Conservation (phyloP, 2,329 filamentous ascomycete species). For the Aspergillus floridensis region DNA sequence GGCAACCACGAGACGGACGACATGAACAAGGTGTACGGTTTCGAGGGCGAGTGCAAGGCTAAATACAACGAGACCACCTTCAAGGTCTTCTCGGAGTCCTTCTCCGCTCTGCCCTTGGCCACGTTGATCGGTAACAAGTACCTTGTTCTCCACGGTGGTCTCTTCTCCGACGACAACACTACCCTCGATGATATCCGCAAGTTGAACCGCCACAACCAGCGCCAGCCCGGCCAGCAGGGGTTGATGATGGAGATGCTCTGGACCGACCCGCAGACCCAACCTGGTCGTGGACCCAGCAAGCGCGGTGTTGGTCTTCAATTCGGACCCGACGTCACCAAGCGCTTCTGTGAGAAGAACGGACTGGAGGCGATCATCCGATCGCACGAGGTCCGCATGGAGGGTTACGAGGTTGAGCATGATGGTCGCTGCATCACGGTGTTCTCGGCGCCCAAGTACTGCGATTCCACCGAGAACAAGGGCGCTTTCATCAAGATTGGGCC, state of each 20-base stretch:
- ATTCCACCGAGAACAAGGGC: conserved; percentile 96
- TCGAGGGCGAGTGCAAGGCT: conserved; percentile 95
- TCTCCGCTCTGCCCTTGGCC: conserved; percentile 87
- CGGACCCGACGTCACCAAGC: conserved; percentile 91
- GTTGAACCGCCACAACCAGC: conserved; percentile 83
- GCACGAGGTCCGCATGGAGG: conserved; percentile 97
- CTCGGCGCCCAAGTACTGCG: conserved; percentile 95
- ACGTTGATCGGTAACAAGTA: conserved; percentile 89
- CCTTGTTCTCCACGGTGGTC: conserved; percentile 86
- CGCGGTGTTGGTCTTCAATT: conserved; percentile 95
- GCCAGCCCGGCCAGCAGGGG: conserved; percentile 87
- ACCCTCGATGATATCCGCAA: conserved; percentile 92
- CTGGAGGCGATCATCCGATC: conserved; percentile 93
- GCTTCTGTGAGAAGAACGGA: conserved; percentile 94
- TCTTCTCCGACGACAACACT: conserved; percentile 91
- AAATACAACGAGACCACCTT: conserved; percentile 97
- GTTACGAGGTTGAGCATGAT: conserved; percentile 97
- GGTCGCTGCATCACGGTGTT: conserved; percentile 97
- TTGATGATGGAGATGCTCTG: conserved; percentile 99
- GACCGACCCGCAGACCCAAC: conserved; percentile 88
- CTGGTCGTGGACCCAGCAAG: conserved; percentile 91
- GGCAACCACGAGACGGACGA: conserved; percentile 99
- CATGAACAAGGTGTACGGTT: conserved; percentile 98
- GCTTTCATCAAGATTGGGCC: conserved; percentile 96
- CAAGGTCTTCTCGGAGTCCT: conserved; percentile 97